A percentile compares a stretch with the other conserved stretches of the same genome.
These are phyloP conservation scores for Rhizopus arrhizus DNA, from an alignment of 371 early-diverging fungal species.

Conservation along the genomic window DNA sequence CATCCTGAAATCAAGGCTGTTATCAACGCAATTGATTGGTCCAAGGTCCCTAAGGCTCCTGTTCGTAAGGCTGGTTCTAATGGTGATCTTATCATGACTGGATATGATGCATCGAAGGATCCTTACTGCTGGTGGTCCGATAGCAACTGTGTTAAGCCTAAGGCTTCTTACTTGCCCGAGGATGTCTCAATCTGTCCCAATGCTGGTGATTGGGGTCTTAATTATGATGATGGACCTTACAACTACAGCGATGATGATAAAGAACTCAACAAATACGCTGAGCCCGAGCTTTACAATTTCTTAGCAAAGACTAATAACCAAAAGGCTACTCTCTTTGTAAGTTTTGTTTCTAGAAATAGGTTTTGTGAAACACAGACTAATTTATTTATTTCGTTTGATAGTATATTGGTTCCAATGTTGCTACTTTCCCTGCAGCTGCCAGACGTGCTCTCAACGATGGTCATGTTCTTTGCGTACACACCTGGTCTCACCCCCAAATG, in stretches of 20 bases:
- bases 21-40: constrained; percentile 47
- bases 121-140: constrained; percentile 55
- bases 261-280: constrained; percentile 33
- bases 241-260: constrained; percentile 34
- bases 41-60: constrained; percentile 46
- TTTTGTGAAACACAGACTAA: background rate
- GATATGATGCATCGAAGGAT: constrained; percentile 38
- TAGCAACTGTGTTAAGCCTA: constrained; percentile 48
- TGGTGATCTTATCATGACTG: constrained; percentile 19
- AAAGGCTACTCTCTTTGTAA: constrained; percentile 38
- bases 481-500: constrained; percentile 66
- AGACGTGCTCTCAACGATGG: constrained; percentile 51
- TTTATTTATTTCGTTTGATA: constrained; percentile 8
- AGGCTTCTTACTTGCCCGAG: constrained; percentile 42
- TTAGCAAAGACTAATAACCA: constrained; percentile 41
- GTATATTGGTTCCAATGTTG: constrained; percentile 54
- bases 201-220: constrained; percentile 54
- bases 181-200: constrained; percentile 48
- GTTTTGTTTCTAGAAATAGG: constrained; percentile 8
- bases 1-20: constrained; percentile 43
- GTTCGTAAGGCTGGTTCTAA: constrained; percentile 22
- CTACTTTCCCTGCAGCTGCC: constrained; percentile 46
- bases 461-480: constrained; percentile 53
- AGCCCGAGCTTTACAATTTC: constrained; percentile 51
- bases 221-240: constrained; percentile 53